Base-by-base conservation (phyloP, 208 protist genomes). In the Tetramitus jugosus region DNA sequence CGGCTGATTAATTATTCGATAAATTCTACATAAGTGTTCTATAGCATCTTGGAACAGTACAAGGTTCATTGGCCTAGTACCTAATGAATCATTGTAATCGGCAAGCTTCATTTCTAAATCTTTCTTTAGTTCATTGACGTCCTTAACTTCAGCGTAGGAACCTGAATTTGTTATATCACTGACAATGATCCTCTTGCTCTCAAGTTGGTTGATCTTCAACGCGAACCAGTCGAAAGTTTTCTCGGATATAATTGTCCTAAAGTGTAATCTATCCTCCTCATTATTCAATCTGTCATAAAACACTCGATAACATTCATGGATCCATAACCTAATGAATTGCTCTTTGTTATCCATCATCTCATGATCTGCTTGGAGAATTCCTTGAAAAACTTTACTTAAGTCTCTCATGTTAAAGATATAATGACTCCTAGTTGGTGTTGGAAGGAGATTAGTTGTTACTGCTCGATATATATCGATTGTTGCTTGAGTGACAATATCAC, bases 341-440 rank as follows among this genome's bases (percentile, higher is more conserved):
- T 98, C 95, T 87, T 92, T 93, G 79, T 88, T 91, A 60, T 93
- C 91, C 68, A 95, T 84, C n/a, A 87, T 87, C 80, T 92, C 87
- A n/a, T n/a, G n/a, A 76, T 95, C 79, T 68, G 93, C 92, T 68
- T 86, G 85, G 81, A 97, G 89, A 69, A 99, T 89, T 61, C 97
- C 96, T 82, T 97, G 93, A 82, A 98, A 98, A 35, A 99, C 95
- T 82, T 97, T 97, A 82, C 89, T 93, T 49, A 99, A 86, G 83
- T 99, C 97, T 69, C 95, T 91, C 61, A 98, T 80, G 83, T 95
- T 98, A 87, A 98, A 99, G 37, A 98, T 82, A 83, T 99, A 99
- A 87, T 98, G 96, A 26, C 90, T 95, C 87, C 98, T 98, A 75
- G 88, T 94, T 45, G 96, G 96, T 60, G 96, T 98, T 0, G 97